These are phyloP conservation scores for Monosporascus sp. DNA, from an alignment of 2,329 filamentous ascomycete species.

Conservation along the genomic window DNA sequence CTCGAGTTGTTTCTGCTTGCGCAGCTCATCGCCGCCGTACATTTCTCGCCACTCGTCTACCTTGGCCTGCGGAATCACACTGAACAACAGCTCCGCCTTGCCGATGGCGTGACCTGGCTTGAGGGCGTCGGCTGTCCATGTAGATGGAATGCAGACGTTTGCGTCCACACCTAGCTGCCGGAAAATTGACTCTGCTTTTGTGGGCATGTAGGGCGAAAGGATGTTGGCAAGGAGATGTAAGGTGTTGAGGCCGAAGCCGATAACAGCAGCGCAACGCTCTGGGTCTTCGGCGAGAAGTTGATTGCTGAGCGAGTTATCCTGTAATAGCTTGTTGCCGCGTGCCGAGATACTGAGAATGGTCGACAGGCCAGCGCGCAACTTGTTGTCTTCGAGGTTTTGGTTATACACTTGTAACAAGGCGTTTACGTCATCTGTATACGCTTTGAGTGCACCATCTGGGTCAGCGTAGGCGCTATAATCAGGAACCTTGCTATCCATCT, in stretches of 20 bases:
- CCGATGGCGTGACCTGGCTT: slow-evolving; percentile 75
- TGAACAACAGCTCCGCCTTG: slow-evolving; percentile 73
- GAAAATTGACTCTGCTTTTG: slow-evolving; percentile 69
- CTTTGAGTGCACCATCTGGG: slow-evolving; percentile 23
- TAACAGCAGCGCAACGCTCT: slow-evolving; percentile 49
- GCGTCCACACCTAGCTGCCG: slow-evolving; percentile 62
- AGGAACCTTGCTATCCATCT: slow-evolving; percentile 56
- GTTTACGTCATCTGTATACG: slow-evolving; percentile 57
- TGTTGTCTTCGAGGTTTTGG: slow-evolving; percentile 63
- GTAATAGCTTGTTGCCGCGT: slow-evolving; percentile 43
- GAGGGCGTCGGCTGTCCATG: slow-evolving; percentile 57
- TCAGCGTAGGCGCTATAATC: slow-evolving; percentile 36
- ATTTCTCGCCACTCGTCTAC: slow-evolving; percentile 75
- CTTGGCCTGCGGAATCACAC: slow-evolving; percentile 76
- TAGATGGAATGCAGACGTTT: slow-evolving; percentile 55
- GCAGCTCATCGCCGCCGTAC: slow-evolving; percentile 52
- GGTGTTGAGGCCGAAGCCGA: slow-evolving; percentile 78
- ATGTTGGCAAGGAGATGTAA: slow-evolving; percentile 76
- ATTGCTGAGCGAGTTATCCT: slow-evolving; percentile 50
- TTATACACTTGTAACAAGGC: slow-evolving; percentile 61
- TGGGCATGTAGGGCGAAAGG: slow-evolving; percentile 79
- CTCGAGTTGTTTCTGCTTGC: slow-evolving; percentile 17
- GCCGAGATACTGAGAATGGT: slow-evolving; percentile 15
- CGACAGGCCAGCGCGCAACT: slow-evolving; percentile 59
- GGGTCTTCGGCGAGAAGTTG: slow-evolving; percentile 49